Conservation (phyloP, 208 protist species). For the Phytomonas serpens region DNA sequence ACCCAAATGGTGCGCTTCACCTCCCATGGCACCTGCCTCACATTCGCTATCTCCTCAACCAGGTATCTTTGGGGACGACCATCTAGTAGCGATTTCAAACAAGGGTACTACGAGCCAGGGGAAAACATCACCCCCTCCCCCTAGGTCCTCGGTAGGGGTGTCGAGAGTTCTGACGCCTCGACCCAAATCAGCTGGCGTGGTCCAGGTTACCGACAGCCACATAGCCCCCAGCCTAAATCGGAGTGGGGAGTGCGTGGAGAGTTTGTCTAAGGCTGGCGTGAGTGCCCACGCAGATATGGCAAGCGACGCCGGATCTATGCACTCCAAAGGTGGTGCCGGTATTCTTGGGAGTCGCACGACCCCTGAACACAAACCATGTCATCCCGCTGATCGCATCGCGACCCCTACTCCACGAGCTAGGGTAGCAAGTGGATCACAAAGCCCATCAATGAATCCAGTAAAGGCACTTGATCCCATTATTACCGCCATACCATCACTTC, state of each 20-base stretch:
- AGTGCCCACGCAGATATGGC: background rate
- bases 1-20: background rate
- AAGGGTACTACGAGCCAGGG: background rate
- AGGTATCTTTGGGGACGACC: background rate
- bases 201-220: background rate
- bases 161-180: background rate
- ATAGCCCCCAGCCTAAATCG: background rate
- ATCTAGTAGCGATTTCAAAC: background rate
- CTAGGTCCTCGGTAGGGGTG: background rate
- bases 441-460: background rate
- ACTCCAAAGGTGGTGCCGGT: background rate
- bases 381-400: background rate
- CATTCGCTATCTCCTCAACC: background rate
- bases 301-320: background rate
- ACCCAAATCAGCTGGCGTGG: background rate
- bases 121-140: background rate
- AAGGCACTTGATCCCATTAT: background rate
- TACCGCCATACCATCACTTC: background rate
- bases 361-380: background rate
- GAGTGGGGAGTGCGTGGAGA: background rate
- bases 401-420: background rate
- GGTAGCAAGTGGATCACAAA: background rate
- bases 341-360: background rate
- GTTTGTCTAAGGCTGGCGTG: background rate
- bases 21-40: background rate